Evolutionary conservation across 192 early-diverging fungal species (phyloP).

Genomic region (Coemansia sp.): DNA sequence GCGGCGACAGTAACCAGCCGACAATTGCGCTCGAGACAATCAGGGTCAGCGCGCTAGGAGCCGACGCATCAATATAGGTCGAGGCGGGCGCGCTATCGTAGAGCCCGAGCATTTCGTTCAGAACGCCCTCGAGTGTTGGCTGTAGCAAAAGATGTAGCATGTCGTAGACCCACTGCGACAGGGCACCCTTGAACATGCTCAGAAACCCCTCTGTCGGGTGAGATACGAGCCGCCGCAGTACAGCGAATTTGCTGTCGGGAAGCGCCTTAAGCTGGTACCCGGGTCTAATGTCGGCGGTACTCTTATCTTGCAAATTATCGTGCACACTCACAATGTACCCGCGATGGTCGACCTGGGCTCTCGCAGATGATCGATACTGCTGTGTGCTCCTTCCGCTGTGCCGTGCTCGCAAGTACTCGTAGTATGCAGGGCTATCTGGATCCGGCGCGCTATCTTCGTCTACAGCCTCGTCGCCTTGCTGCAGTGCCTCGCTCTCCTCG

Average conservation of each 20-base stretch:
- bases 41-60: constrained; percentile 68
- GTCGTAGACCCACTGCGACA: constrained; percentile 78
- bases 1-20: constrained; percentile 82
- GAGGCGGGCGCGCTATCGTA: constrained; percentile 74
- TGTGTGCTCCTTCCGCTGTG: constrained; percentile 23
- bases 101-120: constrained; percentile 93
- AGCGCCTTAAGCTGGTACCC: constrained; percentile 67
- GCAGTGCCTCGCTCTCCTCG: not conserved
- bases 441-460: constrained; percentile 29
- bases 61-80: constrained; percentile 66
- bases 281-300: constrained; percentile 61
- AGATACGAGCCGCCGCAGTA: constrained; percentile 57
- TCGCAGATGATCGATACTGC: constrained; percentile 10
- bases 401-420: constrained; percentile 53
- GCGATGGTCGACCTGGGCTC: constrained; percentile 47
- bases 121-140: constrained; percentile 80
- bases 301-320: constrained; percentile 47
- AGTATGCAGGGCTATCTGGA: constrained; percentile 54
- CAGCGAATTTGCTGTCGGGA: constrained; percentile 60
- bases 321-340: constrained; percentile 64
- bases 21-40: constrained; percentile 74
- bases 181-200: constrained; percentile 66
- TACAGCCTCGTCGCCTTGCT: not conserved
- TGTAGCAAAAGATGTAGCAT: constrained; percentile 75
- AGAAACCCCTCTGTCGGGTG: constrained; percentile 70